phyloP scores from a whole-genome alignment of 2,329 filamentous ascomycete species.

The Colletotrichum navitas region DNA sequence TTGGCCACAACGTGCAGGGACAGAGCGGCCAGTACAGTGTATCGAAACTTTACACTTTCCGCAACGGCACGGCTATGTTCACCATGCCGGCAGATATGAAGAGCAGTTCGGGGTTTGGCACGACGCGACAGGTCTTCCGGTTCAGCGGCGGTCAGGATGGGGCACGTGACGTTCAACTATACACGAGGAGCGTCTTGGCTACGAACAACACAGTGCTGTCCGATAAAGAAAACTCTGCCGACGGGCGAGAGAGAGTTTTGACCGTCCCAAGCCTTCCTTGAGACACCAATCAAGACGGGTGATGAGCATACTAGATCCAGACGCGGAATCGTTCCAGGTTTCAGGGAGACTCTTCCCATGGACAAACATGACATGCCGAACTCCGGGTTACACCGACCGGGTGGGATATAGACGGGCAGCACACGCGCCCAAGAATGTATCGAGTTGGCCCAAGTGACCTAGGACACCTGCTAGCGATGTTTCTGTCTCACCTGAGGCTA shows the following conservation, averaged over 20 bases:
- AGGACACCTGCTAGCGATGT: conserved; percentile 11
- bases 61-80: conserved; percentile 71
- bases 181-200: conserved; percentile 67
- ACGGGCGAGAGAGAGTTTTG: conserved; percentile 28
- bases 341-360: conserved; percentile 16
- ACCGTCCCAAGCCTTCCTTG: conserved; percentile 13
- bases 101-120: conserved; percentile 65
- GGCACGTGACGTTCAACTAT: conserved; percentile 58
- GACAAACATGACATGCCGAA: conserved; percentile 31
- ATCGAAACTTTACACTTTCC: conserved; percentile 60
- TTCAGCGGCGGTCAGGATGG: conserved; percentile 61
- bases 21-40: conserved; percentile 41
- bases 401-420: conserved; percentile 8
- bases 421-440: neutral
- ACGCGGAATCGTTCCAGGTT: conserved; percentile 12
- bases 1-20: conserved; percentile 43
- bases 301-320: conserved; percentile 24
- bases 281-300: conserved; percentile 10
- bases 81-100: conserved; percentile 59
- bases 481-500: conserved; percentile 28
- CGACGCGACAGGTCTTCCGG: conserved; percentile 67
- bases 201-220: conserved; percentile 65
- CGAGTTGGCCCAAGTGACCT: conserved; percentile 14
- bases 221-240: conserved; percentile 59
- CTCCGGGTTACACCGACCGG: conserved; percentile 35